Evolutionary conservation across 225 moss, liverwort and hornwort genomes (phyloP).

Genomic region (Thuidium tamariscinum): DNA sequence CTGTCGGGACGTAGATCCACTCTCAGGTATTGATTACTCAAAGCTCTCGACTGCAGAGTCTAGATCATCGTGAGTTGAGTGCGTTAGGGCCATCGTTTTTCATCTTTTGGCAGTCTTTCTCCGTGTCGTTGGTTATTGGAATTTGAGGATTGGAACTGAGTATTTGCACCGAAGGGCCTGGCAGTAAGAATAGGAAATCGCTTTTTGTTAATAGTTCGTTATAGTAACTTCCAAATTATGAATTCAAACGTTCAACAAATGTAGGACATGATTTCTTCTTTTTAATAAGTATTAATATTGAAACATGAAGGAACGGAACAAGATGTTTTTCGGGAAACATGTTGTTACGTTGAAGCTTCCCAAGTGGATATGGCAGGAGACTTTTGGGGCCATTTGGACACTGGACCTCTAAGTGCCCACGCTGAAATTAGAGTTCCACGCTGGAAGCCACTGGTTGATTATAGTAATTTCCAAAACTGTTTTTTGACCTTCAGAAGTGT

Average conservation of each 20-base stretch:
- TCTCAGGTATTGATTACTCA: conserved; percentile 43
- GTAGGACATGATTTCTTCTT: background rate
- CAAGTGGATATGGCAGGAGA: background rate
- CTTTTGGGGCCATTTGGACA: background rate
- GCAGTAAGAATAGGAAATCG: background rate
- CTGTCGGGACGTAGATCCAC: conserved; percentile 94
- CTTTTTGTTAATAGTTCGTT: background rate
- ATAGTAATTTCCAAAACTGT: background rate
- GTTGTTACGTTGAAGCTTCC: background rate
- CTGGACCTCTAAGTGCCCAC: background rate
- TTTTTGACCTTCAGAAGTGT: background rate
- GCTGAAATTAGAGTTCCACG: background rate
- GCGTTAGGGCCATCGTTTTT: background rate
- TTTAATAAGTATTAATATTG: background rate
- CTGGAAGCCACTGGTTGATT: background rate
- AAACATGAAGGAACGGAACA: background rate
- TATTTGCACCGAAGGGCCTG: background rate
- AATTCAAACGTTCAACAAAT: background rate
- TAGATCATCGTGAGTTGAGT: background rate
- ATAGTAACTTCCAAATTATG: background rate
- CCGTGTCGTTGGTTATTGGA: background rate
- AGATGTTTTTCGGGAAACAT: too few species aligned
- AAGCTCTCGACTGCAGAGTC: background rate
- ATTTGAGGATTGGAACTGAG: background rate
- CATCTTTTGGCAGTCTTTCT: background rate